Conservation (phyloP, 139 green algal species). For the Ettlia oleoabundans region DNA sequence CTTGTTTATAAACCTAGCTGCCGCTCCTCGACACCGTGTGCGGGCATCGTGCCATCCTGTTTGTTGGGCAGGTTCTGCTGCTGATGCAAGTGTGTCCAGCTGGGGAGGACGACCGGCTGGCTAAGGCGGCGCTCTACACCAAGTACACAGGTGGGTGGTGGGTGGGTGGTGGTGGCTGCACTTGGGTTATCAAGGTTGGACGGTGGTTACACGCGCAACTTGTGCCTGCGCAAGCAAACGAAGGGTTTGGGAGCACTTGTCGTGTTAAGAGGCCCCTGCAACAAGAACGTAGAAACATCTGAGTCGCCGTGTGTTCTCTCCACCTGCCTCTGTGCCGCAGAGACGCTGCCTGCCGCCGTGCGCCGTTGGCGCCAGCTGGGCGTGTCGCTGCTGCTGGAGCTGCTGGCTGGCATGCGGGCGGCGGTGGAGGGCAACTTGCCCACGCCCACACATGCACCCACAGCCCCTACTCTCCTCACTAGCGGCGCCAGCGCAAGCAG, state of each 20-base stretch:
- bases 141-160: constrained; percentile 32
- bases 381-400: constrained; percentile 32
- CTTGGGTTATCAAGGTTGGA: no score
- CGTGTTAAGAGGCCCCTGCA: no score
- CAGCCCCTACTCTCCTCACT: no score
- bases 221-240: no score
- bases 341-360: constrained; percentile 36
- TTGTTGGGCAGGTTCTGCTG: constrained; percentile 43
- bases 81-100: constrained; percentile 43
- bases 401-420: constrained; percentile 43
- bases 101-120: constrained; percentile 35
- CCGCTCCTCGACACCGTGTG: no score
- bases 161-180: no score
- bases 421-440: constrained; percentile 15
- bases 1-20: no score
- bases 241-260: no score
- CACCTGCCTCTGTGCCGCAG: neutral
- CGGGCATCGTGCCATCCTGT: neutral
- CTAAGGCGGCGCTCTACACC: constrained; percentile 53
- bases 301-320: neutral
- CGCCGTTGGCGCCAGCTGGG: constrained; percentile 31
- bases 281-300: no score
- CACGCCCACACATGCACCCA: no score
- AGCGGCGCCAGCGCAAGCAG: neutral
- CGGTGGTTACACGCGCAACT: no score